Evolutionary conservation across 208 protist species (phyloP), one percentile per base, ranked within the genome.

Genomic region (Crithidia acanthocephali): DNA sequence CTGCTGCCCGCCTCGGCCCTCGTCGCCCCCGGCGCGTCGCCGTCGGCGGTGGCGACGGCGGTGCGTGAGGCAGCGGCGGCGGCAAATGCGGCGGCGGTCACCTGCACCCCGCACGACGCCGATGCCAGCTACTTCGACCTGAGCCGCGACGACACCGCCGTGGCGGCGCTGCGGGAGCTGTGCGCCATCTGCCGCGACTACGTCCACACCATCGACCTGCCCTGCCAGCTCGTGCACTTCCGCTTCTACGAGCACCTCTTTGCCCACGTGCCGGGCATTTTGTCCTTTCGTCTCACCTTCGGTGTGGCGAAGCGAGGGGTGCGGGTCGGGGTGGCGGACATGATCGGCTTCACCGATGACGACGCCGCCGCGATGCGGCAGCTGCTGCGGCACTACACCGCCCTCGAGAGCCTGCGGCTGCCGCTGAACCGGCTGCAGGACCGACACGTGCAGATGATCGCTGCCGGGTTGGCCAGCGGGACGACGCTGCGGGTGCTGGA

Each of bases 311-410:
- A 87, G 72, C 80, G 67, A 7, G 88, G 86, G 22, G 72, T 84
- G 16, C 67, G 72, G 27, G 94, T 91, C 42, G 55, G 86, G 35
- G 62, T 80, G 75, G 59, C 68, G 47, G 76, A 91, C 75, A 81
- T 92, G 87, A 82, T 93, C 23, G 91, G 93, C 48, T 95, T 97
- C 70, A 52, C 50, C 32, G 82, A 96, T 51, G 64, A 69, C 16
- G 93, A 97, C 71, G 89, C 88, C 2, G 60, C 80, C 3, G 65
- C 56, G 59, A 52, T 97, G 30, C 75, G 81, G 20, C 62, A 79
- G 28, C 70, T 95, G 37, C 77, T 97, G 23, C 60, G 58, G 20
- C 72, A 68, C 62, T 91, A 88, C 71, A 37, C 68, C 18, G 55
- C 74, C 4, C 75, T 97, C 16, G 68, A 79, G 33, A 69, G 57